Evolutionary conservation across 2,329 filamentous ascomycete genomes (phyloP), one percentile per base, ranked within the genome.

Genomic region (Penicillium sp.): DNA sequence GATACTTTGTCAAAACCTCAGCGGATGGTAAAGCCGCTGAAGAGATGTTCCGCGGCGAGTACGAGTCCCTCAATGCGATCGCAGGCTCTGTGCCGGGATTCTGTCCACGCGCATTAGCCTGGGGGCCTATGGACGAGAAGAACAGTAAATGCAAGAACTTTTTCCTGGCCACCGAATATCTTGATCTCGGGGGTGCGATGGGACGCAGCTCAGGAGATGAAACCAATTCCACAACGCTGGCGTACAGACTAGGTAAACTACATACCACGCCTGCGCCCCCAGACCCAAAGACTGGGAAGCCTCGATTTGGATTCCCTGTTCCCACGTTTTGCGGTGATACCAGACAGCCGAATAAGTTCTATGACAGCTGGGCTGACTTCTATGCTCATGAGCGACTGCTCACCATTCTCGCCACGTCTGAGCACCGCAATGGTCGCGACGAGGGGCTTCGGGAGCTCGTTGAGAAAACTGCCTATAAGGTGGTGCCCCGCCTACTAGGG

Each of bases 291-390:
- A 69, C 64, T 31, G 68, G 65, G 10, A 62, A 61, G 19, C 87
- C 1, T 73, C 82, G 11, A 85, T 97, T 93, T 64, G 93, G 93
- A 2, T 97, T 97, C 69, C 89, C 90, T 0, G 87, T 89, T 0
- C 78, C 89, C 1, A 97, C 93, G 0, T 96, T 90, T 74, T 97
- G 93, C 73, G 93, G 93, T 2, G 85, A 90, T 46, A 95, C 91
- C 8, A 83, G 83, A 41, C 93, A 97, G 75, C 85, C 91, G 48
- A 98, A 97, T 70, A 77, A 77, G 0, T 96, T 84, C 77, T 83
- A 80, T 48, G 76, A 79, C 6, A 89, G 85, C 11, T 98, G 93
- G 93, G 86, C 90, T 1, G 86, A 91, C 0, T 97, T 98, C 68
- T 97, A 91, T 71, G 90, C 89, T 1, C 82, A 96, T 29, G 87